Conservation (phyloP, 495 filamentous ascomycete genomes). For the Xylaria telfairii region DNA sequence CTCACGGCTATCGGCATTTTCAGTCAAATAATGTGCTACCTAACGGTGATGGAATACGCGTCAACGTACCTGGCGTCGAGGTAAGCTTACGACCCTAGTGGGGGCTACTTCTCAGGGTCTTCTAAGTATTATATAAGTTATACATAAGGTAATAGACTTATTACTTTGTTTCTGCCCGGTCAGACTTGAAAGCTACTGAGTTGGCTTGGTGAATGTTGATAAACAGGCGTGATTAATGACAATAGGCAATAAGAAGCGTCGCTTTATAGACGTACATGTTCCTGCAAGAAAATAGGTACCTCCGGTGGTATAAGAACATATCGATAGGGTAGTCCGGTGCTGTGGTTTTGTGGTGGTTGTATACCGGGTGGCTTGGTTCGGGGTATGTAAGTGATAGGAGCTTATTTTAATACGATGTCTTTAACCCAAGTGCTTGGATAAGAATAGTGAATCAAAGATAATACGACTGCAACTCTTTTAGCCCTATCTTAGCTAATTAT, state of each 20-base stretch:
- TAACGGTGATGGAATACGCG: neutral
- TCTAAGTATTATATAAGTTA: neutral
- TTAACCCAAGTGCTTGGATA: neutral
- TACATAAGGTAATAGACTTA: neutral
- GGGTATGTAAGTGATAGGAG: no score
- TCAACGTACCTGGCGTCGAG: neutral
- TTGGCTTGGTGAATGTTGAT: neutral
- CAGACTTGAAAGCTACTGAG: neutral
- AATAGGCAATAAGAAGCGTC: neutral
- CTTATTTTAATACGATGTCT: neutral
- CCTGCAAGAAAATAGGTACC: neutral
- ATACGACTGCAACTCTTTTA: no score
- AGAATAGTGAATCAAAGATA: no score
- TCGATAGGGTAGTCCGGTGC: neutral
- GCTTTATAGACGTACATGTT: neutral
- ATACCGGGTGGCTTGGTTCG: no score
- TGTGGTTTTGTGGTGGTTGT: neutral
- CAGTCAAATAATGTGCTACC: neutral
- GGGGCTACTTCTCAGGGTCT: neutral
- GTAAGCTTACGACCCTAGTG: neutral
- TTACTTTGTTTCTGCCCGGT: neutral
- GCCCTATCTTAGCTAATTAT: no score
- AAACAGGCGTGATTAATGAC: neutral
- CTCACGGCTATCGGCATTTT: neutral
- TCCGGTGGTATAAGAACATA: neutral